Conservation (phyloP, 2,329 filamentous ascomycete genomes). For the Drechslera avenae region DNA sequence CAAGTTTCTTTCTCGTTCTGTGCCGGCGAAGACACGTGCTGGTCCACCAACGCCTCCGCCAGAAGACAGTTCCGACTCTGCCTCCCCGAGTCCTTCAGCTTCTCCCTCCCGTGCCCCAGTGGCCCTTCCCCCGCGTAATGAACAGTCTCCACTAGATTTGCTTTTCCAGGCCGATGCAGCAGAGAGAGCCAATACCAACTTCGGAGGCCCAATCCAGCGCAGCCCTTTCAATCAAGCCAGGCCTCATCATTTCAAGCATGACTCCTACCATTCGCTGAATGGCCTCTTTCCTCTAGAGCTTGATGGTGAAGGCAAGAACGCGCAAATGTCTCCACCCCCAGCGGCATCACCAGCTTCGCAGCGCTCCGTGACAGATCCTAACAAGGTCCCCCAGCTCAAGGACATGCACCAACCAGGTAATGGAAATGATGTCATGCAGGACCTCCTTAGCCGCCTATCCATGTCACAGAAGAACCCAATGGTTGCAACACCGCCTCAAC, state of each 20-base stretch:
- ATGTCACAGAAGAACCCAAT: slow-evolving; percentile 38
- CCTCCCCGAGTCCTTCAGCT: slow-evolving; percentile 52
- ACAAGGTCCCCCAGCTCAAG: slow-evolving; percentile 32
- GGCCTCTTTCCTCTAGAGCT: slow-evolving; percentile 72
- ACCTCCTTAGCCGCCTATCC: slow-evolving; percentile 49
- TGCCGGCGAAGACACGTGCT: slow-evolving; percentile 59
- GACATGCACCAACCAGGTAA: slow-evolving; percentile 47
- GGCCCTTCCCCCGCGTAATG: slow-evolving; percentile 49
- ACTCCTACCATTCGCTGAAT: slow-evolving; percentile 55
- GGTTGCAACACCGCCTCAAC: slow-evolving; percentile 30
- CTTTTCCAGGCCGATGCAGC: slow-evolving; percentile 88
- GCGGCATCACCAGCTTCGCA: slow-evolving; percentile 28
- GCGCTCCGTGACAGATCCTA: slow-evolving; percentile 42
- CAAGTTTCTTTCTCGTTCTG: slow-evolving; percentile 80
- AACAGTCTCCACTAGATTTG: slow-evolving; percentile 82
- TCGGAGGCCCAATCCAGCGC: slow-evolving; percentile 45
- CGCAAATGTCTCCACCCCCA: slow-evolving; percentile 31
- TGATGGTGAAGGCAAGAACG: slow-evolving; percentile 46
- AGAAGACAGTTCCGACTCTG: slow-evolving; percentile 53
- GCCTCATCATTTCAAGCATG: slow-evolving; percentile 48
- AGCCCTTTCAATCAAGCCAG: slow-evolving; percentile 20
- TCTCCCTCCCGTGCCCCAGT: slow-evolving; percentile 59
- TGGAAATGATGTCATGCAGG: slow-evolving; percentile 52
- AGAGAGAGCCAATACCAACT: slow-evolving; percentile 68
- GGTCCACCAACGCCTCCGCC: slow-evolving; percentile 57